These are phyloP conservation scores for Musa troglodytarum DNA, from an alignment of 176 grass and related monocot species.

Conservation along the genomic window DNA sequence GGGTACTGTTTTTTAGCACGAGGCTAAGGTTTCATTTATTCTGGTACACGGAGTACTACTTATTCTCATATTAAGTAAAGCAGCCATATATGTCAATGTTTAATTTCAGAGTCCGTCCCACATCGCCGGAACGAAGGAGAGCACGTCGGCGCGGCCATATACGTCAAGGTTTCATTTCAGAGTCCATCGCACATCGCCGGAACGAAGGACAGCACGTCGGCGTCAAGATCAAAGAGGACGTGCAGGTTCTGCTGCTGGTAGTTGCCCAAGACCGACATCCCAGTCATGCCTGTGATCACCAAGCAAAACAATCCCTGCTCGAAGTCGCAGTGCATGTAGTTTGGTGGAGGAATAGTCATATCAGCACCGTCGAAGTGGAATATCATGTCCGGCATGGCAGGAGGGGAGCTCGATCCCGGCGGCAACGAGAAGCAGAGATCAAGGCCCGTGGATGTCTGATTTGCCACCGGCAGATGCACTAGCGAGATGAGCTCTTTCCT, in stretches of 20 bases:
- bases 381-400: conserved; percentile 30
- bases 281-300: conserved; percentile 24
- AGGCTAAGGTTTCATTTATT: no score
- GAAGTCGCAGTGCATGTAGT: conserved; percentile 37
- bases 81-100: no score
- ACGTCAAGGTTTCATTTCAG: background rate
- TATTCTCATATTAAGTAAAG: no score
- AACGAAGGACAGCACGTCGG: conserved; percentile 37
- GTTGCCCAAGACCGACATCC: conserved; percentile 52
- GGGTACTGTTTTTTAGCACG: no score
- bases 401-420: background rate
- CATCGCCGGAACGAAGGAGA: conserved; percentile 38
- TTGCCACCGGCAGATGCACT: conserved; percentile 6
- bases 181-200: conserved; percentile 17
- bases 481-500: conserved; percentile 26
- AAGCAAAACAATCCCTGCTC: conserved; percentile 31
- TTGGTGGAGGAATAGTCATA: conserved; percentile 23
- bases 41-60: no score
- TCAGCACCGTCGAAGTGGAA: conserved; percentile 45
- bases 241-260: conserved; percentile 60
- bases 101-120: conserved; percentile 14
- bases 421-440: conserved; percentile 39
- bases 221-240: conserved; percentile 41
- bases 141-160: background rate
- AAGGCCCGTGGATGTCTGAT: conserved; percentile 26